phyloP scores from a whole-genome alignment of 1,284 basidiomycete genomes.

The Trametes polyzona region DNA sequence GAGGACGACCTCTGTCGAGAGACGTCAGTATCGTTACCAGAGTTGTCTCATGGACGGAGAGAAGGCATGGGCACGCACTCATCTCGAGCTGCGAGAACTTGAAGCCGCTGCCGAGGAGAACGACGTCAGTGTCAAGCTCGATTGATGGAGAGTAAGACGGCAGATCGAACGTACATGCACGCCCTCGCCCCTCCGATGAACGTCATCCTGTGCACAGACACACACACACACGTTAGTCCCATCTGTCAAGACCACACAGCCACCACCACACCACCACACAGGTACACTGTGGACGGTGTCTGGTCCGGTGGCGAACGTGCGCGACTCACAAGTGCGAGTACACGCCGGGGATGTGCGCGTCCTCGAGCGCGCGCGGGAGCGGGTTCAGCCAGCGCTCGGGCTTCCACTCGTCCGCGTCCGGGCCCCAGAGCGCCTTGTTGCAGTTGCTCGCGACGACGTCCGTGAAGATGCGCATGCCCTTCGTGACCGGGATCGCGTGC shows the following conservation, averaged over 20 bases:
- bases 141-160: neutral
- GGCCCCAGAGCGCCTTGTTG: constrained; percentile 55
- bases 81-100: constrained; percentile 21
- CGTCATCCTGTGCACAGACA: constrained; percentile 35
- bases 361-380: constrained; percentile 23
- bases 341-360: constrained; percentile 30
- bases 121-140: neutral
- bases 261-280: too few species aligned
- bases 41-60: too few species aligned
- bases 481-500: constrained; percentile 43
- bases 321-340: constrained; percentile 30
- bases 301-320: too few species aligned
- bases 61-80: neutral
- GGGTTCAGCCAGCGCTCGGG: constrained; percentile 37
- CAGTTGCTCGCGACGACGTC: constrained; percentile 53
- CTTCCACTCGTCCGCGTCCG: constrained; percentile 56
- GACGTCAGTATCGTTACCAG: neutral
- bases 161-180: constrained; percentile 35
- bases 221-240: too few species aligned
- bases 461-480: constrained; percentile 50
- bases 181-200: constrained; percentile 37
- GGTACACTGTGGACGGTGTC: too few species aligned
- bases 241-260: neutral
- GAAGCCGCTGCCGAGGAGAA: constrained; percentile 6
- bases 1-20: constrained; percentile 19